Percentiles rank a stretch among this genome's conserved stretches.
phyloP scores from a whole-genome alignment of 176 grass and related monocot species.

The Oryza nivara region DNA sequence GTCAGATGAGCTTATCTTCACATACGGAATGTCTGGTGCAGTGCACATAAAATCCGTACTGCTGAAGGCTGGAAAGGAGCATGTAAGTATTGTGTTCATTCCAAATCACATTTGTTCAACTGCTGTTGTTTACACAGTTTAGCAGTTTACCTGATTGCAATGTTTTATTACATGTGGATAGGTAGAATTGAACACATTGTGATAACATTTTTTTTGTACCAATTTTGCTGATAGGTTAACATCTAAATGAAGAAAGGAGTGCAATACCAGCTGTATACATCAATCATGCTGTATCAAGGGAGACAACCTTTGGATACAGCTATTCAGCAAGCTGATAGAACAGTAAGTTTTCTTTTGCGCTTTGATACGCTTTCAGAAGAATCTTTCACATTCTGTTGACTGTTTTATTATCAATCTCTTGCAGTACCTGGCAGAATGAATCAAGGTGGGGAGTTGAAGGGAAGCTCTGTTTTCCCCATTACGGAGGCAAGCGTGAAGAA shows the following conservation, averaged over 20 bases:
- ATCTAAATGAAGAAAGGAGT: background rate
- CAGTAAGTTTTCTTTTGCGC: background rate
- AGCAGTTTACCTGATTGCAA: constrained; percentile 15
- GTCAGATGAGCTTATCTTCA: background rate
- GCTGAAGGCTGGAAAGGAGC: background rate
- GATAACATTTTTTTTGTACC: background rate
- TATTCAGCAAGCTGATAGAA: constrained; percentile 25
- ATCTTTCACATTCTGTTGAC: background rate
- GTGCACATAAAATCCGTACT: background rate
- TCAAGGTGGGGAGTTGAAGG: constrained; percentile 23
- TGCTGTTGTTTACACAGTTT: background rate
- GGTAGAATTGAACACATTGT: constrained; percentile 14
- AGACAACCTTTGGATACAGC: constrained; percentile 1
- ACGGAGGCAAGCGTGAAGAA: constrained; percentile 35
- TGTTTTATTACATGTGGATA: constrained; percentile 20
- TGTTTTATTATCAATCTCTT: constrained; percentile 28
- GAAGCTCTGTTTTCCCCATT: constrained; percentile 31
- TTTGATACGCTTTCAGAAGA: constrained; percentile 25
- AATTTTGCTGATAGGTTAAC: constrained; percentile 33
- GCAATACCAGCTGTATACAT: constrained; percentile 24
- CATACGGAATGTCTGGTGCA: background rate
- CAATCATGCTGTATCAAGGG: constrained; percentile 17
- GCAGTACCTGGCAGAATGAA: constrained; percentile 24
- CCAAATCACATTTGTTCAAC: constrained; percentile 9
- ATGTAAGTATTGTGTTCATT: constrained; percentile 28